Base-by-base conservation (phyloP, 257 asterid species). In the Coffea canephora region DNA sequence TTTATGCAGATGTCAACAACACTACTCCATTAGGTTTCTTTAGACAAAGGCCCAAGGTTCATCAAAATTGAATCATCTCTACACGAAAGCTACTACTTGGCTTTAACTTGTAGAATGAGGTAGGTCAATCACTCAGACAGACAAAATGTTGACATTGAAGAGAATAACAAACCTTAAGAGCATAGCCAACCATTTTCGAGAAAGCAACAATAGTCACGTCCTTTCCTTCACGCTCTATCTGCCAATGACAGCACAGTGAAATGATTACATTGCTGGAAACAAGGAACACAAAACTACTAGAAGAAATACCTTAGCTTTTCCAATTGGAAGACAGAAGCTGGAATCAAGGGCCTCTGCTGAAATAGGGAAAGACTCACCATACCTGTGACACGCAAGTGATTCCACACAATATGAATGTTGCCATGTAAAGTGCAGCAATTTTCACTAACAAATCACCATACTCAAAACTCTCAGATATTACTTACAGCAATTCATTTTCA, bases 131-230 rank as follows among this genome's bases (percentile, higher is more conserved):
- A 21, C 50, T 39, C 15, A 34, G 16, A 48, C 23, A 27, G n/a
- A 71, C 10, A 49, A 43, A 62, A 76, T 48, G 59, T 57, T 52
- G 34, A 39, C 15, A 15, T 27, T 15, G 64, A 62, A 76, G 61
- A 74, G 75, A 66, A 68, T 12, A 10, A 49, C 85, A 14, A 73
- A 88, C 91, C 91, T 88, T 71, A 69, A 88, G 91, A 82, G 89
- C 85, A 84, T 81, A 88, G 82, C 89, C 91, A 73, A 87, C 91
- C 89, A 87, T 85, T 77, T 82, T 86, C 34, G 91, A 87, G 82
- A 74, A 87, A 76, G 91, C 87, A 36, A 81, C 64, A 71, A 87
- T 82, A 8, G 89, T 85, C 52, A 87, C 87, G 70, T 87, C 91
- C 78, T 67, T 85, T n/a, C 89, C 91, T 46, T 82, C 85, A 66